Evolutionary conservation across 148 eudicot species (phyloP), one percentile per base, ranked within the genome.

Genomic region (Gaultheria prostrata): DNA sequence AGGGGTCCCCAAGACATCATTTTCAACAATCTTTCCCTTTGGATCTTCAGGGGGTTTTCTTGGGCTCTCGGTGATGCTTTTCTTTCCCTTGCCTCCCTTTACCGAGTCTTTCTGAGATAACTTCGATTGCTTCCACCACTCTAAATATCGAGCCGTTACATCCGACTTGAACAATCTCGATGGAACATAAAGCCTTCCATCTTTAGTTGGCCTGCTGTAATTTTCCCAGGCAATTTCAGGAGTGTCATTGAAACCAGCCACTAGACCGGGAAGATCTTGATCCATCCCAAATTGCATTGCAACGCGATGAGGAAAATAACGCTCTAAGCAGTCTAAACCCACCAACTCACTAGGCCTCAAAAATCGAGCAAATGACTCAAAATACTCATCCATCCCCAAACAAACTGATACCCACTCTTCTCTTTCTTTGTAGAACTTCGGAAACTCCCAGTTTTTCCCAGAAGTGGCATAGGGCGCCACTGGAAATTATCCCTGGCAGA

Each of bases 251-350:
- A 7, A 57, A 57, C 26, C 26, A 57, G 65, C 6, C 10, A 57
- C 65, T 14, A 57, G 10, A 57, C 65, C 71, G 1, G 90, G 89
- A 74, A 92, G 54, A 77, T 88, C 90, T 67, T 90, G 94, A 85
- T 92, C 93, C 14, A 88, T 74, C 6, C 94, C 92, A 83, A 90
- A 90, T 61, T 92, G 93, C 90, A 85, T 81, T 15, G 91, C 90
- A 20, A 89, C 91, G 24, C 92, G 78, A 83, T 89, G 90, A 46
- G 94, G 94, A 1, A 80, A 79, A 79, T 93, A 93, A 46, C 72
- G 82, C 81, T 89, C 90, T 24, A 85, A 53, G 51, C 88, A 87
- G 28, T 85, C 92, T 1, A 84, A 21, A 24, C 94, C 93, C 12
- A 89, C 88, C 48, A 90, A 82, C 78, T 90, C 89, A 50, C 81